Evolutionary conservation across 768 basidiomycete genomes (phyloP), one percentile per base, ranked within the genome.

Genomic region (Trametes villosa): DNA sequence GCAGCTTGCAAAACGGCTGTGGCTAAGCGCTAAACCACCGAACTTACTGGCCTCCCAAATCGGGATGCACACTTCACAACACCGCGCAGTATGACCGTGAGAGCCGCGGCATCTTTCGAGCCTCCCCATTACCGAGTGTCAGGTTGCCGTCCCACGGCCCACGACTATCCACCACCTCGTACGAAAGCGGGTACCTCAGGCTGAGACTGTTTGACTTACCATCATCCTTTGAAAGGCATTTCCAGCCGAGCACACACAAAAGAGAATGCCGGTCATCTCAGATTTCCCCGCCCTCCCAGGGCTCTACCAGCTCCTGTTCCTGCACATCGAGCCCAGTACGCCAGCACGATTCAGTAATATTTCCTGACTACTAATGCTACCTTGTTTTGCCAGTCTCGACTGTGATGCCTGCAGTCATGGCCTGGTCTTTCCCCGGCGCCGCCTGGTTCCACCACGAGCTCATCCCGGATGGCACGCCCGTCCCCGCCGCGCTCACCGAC

Each of bases 381-480:
- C 24, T 9, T 24, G 11, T 4, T 18, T 13, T 3, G 13, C 7
- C 44, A 85, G 85, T 77, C 38, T 82, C 83, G 9, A 85, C 82
- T 12, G 70, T 83, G n/a, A 67, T 77, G 5, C 81, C 84, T 17
- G 78, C 79, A 33, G 44, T 86, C 45, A 68, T 85, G 63, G 78
- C 81, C 26, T 86, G 84, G 82, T 65, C 80, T 45, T 80, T 75
- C 59, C 86, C 86, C 9, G 87, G 89, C 15, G 76, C 87, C 24
- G 74, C 76, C 17, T 88, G 88, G 86, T 90, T 88, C 65, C 82
- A 86, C 67, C 77, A 83, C 66, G 78, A 86, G 62, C 83, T 91
- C 54, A 80, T 89, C 44, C 88, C 88, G 1, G 76, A 75, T 9
- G 57, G 66, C n/a, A 58, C 71, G 0, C 74, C 76, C 34, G 57